Base-by-base conservation (phyloP, 768 basidiomycete species). In the Naganishia antarctica region DNA sequence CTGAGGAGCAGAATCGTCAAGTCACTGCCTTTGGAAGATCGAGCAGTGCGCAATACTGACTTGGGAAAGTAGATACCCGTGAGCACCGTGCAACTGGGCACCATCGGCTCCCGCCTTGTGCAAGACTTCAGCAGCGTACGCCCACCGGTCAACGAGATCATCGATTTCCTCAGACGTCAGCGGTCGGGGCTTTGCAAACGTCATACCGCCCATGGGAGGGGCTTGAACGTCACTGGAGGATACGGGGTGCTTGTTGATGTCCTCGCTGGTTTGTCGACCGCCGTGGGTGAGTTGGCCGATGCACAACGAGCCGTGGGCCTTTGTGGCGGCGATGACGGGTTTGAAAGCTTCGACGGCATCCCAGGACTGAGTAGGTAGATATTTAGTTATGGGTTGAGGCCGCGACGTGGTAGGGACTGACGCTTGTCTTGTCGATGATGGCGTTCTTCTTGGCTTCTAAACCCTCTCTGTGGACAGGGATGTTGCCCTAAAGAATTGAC, bases 281-380 rank as follows among this genome's bases (percentile, higher is more conserved):
- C 71, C 74, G 63, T 75, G 73, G 0, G 74, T 75, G 28, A 75
- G 61, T 68, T 78, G 76, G 1, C 70, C 73, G 64, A 78, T 57
- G 28, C 11, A 28, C 16, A 64, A 34, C 2, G 41, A 44, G 18
- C 65, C 64, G 21, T 72, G 65, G 11, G 73, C 71, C 60, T 77
- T 76, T 13, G 68, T 58, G 3, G 68, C 66, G 18, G 62, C 66
- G 45, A 77, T 70, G 32, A 68, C 69, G 16, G 70, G 70, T 61
- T 66, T 69, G 60, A 77, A 66, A n/a, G 61, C 66, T 40, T 70
- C 68, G 29, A 73, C 74, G 16, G 68, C 61, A 57, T 75, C 73
- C 64, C 66, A 75, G 4, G 50, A 1, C 25, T 50, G 45, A 13
- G 16, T 34, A 25, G n/a, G 18, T 26, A 25, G 40, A 23, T n/a